Evolutionary conservation across 257 asterid genomes (phyloP).

Genomic region (Fraxinus pennsylvanica): DNA sequence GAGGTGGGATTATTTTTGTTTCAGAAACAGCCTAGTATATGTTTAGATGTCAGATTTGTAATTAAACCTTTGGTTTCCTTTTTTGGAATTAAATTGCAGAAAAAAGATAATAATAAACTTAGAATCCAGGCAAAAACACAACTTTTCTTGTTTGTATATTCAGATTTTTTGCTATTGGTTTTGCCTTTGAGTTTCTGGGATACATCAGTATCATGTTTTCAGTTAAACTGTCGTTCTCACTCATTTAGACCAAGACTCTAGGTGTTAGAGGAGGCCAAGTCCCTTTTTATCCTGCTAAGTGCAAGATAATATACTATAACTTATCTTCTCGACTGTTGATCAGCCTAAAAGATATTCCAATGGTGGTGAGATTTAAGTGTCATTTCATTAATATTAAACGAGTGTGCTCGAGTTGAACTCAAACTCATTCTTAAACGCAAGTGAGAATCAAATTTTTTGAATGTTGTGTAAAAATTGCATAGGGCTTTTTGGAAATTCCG

Average conservation of each 20-base stretch:
- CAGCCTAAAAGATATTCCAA: background rate
- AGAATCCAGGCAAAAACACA: background rate
- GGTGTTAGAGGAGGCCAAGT: too few species aligned
- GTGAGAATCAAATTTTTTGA: background rate
- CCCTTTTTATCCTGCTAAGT: too few species aligned
- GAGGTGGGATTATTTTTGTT: background rate
- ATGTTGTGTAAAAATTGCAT: background rate
- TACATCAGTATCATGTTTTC: background rate
- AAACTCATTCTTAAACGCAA: background rate
- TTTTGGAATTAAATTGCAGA: background rate
- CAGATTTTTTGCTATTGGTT: background rate
- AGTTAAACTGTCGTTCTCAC: background rate
- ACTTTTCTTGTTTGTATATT: background rate
- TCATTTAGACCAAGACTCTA: background rate
- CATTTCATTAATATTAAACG: too few species aligned
- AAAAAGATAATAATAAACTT: background rate
- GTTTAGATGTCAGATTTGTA: slow-evolving; percentile 1
- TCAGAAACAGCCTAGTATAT: background rate
- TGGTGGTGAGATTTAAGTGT: too few species aligned
- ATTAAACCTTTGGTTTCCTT: background rate
- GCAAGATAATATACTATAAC: too few species aligned
- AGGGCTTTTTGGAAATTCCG: background rate
- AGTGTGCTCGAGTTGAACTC: background rate
- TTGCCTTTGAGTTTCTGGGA: background rate
- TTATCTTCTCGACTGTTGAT: too few species aligned